A percentile compares a stretch with the other conserved stretches of the same genome.
Evolutionary conservation across 2,329 filamentous ascomycete genomes (phyloP).

Genomic region (Cladosporium sphaerospermum): DNA sequence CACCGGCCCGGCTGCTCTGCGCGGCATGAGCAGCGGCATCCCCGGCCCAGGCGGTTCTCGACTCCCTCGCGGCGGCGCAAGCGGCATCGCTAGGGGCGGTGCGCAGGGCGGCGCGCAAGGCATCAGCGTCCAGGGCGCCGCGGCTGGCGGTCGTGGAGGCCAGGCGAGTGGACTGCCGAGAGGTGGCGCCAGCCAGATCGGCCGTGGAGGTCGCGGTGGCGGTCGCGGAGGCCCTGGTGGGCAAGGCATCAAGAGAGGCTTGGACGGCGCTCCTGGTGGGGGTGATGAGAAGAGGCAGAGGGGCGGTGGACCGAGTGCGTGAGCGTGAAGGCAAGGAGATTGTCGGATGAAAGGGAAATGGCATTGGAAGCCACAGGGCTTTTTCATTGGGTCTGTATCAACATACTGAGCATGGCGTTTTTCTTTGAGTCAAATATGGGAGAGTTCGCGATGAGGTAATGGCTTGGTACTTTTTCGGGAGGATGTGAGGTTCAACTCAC

Average conservation of each 20-base stretch:
- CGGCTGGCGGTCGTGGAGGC: constrained; percentile 1
- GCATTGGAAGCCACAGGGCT: too few relatives aligned
- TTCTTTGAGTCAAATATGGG: too few relatives aligned
- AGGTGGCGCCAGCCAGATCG: constrained; percentile 9
- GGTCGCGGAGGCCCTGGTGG: neutral
- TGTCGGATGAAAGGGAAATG: too few relatives aligned
- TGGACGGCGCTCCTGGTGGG: constrained; percentile 1
- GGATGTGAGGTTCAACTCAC: too few relatives aligned
- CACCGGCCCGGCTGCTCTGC: constrained; percentile 18
- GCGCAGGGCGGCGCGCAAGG: constrained; percentile 10
- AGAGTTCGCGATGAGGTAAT: too few relatives aligned
- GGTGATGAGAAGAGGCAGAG: constrained; percentile 13
- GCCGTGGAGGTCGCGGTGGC: neutral
- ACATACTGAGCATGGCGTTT: too few relatives aligned
- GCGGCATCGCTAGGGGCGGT: constrained; percentile 17
- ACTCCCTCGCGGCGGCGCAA: constrained; percentile 20
- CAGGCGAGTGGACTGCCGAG: constrained; percentile 6
- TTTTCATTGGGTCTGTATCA: too few relatives aligned
- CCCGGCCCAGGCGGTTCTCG: constrained; percentile 19
- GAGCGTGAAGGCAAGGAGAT: neutral
- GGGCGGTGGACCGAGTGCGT: constrained; percentile 4
- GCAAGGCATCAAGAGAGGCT: constrained; percentile 5
- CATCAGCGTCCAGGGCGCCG: constrained; percentile 7
- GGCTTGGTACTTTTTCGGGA: too few relatives aligned
- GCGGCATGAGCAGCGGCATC: constrained; percentile 19